phyloP scores from a whole-genome alignment of 768 basidiomycete genomes.

The Hypholoma fasciculare region DNA sequence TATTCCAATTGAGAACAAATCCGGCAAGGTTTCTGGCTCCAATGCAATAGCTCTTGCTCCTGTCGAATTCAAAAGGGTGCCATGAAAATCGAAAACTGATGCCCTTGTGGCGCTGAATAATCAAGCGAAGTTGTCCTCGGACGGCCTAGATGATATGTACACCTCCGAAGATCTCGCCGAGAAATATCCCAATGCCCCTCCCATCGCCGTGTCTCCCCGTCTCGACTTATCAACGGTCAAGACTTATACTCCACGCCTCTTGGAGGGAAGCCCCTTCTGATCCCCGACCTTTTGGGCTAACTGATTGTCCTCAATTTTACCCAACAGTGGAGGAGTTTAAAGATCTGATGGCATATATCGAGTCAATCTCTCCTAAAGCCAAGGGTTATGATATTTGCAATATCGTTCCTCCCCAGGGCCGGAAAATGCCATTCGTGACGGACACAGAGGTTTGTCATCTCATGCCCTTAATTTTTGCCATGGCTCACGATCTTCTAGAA shows the following conservation, averaged over 20 bases:
- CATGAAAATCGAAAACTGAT: constrained; percentile 90
- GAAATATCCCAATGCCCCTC: constrained; percentile 48
- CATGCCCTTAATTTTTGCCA: constrained; percentile 34
- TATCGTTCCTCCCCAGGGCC: constrained; percentile 87
- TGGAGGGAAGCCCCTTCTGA: constrained; percentile 34
- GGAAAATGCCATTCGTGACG: constrained; percentile 96
- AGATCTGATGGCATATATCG: constrained; percentile 93
- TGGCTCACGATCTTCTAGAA: constrained; percentile 44
- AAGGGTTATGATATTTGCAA: constrained; percentile 90
- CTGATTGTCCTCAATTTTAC: constrained; percentile 88
- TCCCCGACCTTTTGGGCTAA: constrained; percentile 80
- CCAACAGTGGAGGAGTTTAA: constrained; percentile 91
- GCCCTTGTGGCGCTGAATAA: constrained; percentile 77
- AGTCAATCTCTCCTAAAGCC: constrained; percentile 71
- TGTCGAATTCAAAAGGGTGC: constrained; percentile 63
- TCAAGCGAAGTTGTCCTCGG: constrained; percentile 58
- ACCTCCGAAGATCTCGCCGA: constrained; percentile 45
- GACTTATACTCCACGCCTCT: constrained; percentile 54
- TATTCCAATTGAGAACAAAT: constrained; percentile 64
- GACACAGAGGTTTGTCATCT: constrained; percentile 77
- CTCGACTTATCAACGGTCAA: constrained; percentile 75
- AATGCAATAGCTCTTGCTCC: constrained; percentile 37
- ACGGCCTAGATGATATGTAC: constrained; percentile 55
- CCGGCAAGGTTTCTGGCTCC: too few relatives aligned
- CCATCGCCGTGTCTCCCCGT: constrained; percentile 60